phyloP scores from a whole-genome alignment of 2,329 filamentous ascomycete genomes.

The Colletotrichum phormii region DNA sequence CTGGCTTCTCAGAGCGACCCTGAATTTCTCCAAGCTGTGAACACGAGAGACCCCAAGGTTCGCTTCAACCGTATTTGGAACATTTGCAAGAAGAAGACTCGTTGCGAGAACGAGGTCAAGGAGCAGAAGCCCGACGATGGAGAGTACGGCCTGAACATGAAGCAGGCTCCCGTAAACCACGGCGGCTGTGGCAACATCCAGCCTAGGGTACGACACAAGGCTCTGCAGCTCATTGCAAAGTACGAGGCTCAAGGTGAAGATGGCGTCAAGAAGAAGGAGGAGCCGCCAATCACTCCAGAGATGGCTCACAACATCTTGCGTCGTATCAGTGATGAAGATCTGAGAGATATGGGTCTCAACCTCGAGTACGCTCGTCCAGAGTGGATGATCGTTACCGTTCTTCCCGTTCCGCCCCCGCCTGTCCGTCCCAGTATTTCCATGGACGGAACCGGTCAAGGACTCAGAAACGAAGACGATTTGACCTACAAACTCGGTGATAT shows the following conservation, averaged over 20 bases:
- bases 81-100: conserved; percentile 87
- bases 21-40: conserved; percentile 84
- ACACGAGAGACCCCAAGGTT: conserved; percentile 89
- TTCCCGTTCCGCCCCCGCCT: conserved; percentile 94
- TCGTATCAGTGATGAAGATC: conserved; percentile 83
- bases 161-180: conserved; percentile 73
- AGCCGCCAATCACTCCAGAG: conserved; percentile 84
- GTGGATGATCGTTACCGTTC: conserved; percentile 97
- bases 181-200: conserved; percentile 94
- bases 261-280: conserved; percentile 77
- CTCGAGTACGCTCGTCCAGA: conserved; percentile 95
- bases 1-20: conserved; percentile 77
- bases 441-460: conserved; percentile 90
- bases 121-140: conserved; percentile 74
- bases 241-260: conserved; percentile 84
- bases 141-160: conserved; percentile 71
- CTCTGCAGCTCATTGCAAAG: conserved; percentile 83
- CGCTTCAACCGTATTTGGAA: conserved; percentile 95
- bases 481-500: conserved; percentile 99
- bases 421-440: conserved; percentile 98
- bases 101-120: conserved; percentile 84
- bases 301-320: conserved; percentile 89
- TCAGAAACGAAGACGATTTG: conserved; percentile 97
- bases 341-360: conserved; percentile 90
- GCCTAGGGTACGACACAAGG: conserved; percentile 88